Conservation (phyloP, 331 rosid genomes). For the Stylosanthes scabra region DNA sequence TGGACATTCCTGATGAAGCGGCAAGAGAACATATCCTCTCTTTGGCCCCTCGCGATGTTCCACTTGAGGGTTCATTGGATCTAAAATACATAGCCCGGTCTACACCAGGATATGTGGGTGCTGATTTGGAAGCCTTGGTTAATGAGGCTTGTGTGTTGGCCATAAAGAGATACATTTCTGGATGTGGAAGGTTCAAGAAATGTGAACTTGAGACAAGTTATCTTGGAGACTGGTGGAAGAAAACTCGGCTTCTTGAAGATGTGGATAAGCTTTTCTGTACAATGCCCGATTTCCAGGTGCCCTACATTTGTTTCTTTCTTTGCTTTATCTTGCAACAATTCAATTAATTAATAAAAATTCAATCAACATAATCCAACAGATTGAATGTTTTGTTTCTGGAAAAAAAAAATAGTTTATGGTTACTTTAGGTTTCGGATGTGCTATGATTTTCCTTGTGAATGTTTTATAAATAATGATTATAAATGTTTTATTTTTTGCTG, state of each 20-base stretch:
- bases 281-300: slow-evolving; percentile 92
- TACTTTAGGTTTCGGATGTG: too few relatives aligned
- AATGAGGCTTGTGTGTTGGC: slow-evolving; percentile 83
- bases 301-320: background rate
- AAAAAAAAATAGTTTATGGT: too few relatives aligned
- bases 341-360: too few relatives aligned
- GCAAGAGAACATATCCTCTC: slow-evolving; percentile 78
- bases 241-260: slow-evolving; percentile 71
- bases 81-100: slow-evolving; percentile 76
- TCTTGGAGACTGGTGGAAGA: slow-evolving; percentile 68
- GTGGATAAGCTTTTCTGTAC: slow-evolving; percentile 65
- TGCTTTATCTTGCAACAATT: background rate
- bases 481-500: too few relatives aligned
- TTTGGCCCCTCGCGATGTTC: slow-evolving; percentile 52
- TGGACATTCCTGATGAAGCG: slow-evolving; percentile 82
- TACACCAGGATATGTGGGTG: slow-evolving; percentile 90
- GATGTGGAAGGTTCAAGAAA: slow-evolving; percentile 49
- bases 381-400: too few relatives aligned
- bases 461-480: too few relatives aligned
- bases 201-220: slow-evolving; percentile 38
- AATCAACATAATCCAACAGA: too few relatives aligned
- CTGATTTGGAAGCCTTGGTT: slow-evolving; percentile 78
- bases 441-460: too few relatives aligned
- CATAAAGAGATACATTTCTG: slow-evolving; percentile 67
- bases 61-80: slow-evolving; percentile 78